Evolutionary conservation across 164 flowering plant species (phyloP), one percentile per base, ranked within the genome.

Genomic region (Litsea cubeba): DNA sequence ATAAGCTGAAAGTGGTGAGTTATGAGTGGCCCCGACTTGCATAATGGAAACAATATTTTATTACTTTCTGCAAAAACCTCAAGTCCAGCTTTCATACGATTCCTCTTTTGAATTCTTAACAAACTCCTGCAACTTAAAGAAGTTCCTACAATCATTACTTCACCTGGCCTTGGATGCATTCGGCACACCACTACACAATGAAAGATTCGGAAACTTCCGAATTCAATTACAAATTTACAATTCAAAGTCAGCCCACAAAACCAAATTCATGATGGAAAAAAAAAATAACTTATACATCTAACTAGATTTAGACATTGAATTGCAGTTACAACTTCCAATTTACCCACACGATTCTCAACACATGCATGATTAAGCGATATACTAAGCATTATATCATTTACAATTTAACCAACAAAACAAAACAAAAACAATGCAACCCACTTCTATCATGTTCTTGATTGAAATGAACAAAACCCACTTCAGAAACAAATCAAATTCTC

Each of bases 401-500:
- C 24, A 68, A 68, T 40, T 46, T 25, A 68, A 68, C 51, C 46
- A 68, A 23, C 5, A 68, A 68, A 46, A 8, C 71, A 68, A 35
- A 7, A 35, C 10, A 35, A 35, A 35, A 35, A 35, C 46, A 40
- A 40, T 5, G 46, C 46, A 40, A 40, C 46, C 46, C 1, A n/a
- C 54, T 68, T 35, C 26, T 35, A 23, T 40, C 24, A 40, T 40
- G 46, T 68, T 28, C 5, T 50, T 51, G 8, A 51, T 50, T 49
- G 32, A 65, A 20, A 24, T 23, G 51, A 23, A 14, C 1, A 71
- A 58, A 22, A n/a, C 24, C 24, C 69, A 49, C 26, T 54, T 62
- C 26, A 72, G 51, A 50, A 3, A 71, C 71, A 35, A 68, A 62
- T 3, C 35, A 72, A 51, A 76, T 49, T 30, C 79, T 12, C 22